phyloP scores from a whole-genome alignment of 306 rosid species.

The Castanea mollissima region DNA sequence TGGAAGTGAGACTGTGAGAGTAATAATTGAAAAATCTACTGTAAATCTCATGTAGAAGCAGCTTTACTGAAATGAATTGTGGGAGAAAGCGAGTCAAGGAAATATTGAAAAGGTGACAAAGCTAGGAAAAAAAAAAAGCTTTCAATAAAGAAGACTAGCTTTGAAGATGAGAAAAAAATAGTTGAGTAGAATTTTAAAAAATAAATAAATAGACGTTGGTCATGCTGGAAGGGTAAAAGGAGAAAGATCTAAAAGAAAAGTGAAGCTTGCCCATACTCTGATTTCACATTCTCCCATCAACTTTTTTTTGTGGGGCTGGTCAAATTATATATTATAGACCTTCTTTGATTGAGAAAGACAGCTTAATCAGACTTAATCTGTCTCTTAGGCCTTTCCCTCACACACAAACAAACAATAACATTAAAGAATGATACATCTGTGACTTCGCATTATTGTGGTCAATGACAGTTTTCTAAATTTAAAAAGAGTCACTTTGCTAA shows the following conservation, averaged over 20 bases:
- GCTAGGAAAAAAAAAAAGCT: conserved; percentile 14
- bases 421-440: not conserved
- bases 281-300: conserved; percentile 54
- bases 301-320: conserved; percentile 62
- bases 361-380: conserved; percentile 19
- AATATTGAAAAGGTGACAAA: conserved; percentile 27
- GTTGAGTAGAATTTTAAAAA: not conserved
- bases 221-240: conserved; percentile 17
- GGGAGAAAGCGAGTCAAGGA: conserved; percentile 36
- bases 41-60: conserved; percentile 30
- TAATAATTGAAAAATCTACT: conserved; percentile 28
- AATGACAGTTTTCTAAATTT: not conserved
- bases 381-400: not conserved
- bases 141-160: conserved; percentile 40
- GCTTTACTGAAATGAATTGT: conserved; percentile 39
- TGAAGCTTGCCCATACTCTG: conserved; percentile 56
- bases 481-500: not conserved
- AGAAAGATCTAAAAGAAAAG: conserved; percentile 29
- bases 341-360: conserved; percentile 28
- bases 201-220: not conserved
- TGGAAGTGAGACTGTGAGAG: conserved; percentile 21
- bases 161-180: conserved; percentile 23
- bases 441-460: not conserved
- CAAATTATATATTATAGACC: conserved; percentile 24
- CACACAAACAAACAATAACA: not conserved